Evolutionary conservation across 306 rosid species (phyloP), one percentile per base, ranked within the genome.

Genomic region (Vigna trinervia): DNA sequence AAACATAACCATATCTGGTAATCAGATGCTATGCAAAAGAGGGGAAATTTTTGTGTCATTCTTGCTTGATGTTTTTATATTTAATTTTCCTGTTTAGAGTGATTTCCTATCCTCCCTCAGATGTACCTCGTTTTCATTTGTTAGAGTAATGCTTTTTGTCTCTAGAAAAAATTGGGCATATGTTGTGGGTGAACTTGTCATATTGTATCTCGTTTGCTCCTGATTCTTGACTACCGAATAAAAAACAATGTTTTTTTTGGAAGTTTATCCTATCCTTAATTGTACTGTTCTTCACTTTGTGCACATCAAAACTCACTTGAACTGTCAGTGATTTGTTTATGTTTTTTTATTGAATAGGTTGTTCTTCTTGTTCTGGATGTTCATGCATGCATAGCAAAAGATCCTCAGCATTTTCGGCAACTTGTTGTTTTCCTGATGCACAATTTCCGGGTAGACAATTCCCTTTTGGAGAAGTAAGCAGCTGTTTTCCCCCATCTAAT

Each of bases 291-390:
- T 53, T 39, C 53, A 53, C 50, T 74, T 43, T 43, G 12, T 9
- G 60, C 30, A 79, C 61, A 46, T 45, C 19, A 36, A 13, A 11
- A 32, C 38, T 34, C 48, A 43, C 59, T 59, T 51, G 67, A 38
- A 47, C 56, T 22, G 2, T 73, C 41, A 50, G 71, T 63, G 71
- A 84, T 76, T 71, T 41, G 22, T 13, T 84, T 53, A 45, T 46
- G 54, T 56, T 76, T 60, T 60, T 80, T 50, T 19, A 58, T 52
- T 79, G 39, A 69, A 67, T 79, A 96, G 99, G 99, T 96, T 76
- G 99, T 96, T 77, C 98, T 96, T 69, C 90, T 96, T 75, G 99
- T 92, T 83, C 96, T 96, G 32, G 97, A 96, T 59, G 90, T 96
- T 84, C 98, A 91, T 81, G 99, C 99, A 15, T 87, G 94, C 87